Conservation (phyloP, 2,329 filamentous ascomycete species). For the Aspergillus ibericus region DNA sequence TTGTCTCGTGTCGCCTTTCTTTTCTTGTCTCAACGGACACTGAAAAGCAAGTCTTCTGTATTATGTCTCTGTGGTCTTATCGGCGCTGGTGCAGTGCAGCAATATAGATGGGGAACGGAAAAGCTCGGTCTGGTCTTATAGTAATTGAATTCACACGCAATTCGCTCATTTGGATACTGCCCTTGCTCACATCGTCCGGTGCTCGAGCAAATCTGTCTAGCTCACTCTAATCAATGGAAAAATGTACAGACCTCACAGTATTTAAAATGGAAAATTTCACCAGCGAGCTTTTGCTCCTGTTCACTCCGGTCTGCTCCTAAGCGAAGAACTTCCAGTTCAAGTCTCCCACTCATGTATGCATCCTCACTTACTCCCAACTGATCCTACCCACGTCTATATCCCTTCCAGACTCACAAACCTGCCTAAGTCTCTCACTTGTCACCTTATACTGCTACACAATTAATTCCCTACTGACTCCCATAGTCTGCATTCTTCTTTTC, state of each 20-base stretch:
- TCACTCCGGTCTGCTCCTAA: no score
- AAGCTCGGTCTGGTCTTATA: not conserved
- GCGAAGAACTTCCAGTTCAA: not conserved
- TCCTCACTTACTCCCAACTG: not conserved
- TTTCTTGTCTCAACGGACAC: not conserved
- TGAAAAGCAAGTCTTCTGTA: not conserved
- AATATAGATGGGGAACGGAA: constrained; percentile 4
- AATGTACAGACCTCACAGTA: no score
- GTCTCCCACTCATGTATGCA: not conserved
- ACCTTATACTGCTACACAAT: no score
- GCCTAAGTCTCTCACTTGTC: not conserved
- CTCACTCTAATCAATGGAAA: no score
- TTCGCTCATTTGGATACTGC: not conserved
- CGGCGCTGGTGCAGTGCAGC: constrained; percentile 7
- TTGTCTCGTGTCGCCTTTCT: not conserved
- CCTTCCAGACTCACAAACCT: not conserved
- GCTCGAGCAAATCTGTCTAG: no score
- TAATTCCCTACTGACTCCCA: no score
- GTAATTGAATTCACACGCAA: no score
- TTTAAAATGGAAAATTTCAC: no score
- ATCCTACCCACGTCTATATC: not conserved
- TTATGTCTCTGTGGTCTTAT: constrained; percentile 2
- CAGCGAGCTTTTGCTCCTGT: no score
- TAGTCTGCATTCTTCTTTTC: no score
- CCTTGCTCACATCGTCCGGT: not conserved